Base-by-base conservation (phyloP, 2,329 filamentous ascomycete species). In the Apiospora malaysiana region DNA sequence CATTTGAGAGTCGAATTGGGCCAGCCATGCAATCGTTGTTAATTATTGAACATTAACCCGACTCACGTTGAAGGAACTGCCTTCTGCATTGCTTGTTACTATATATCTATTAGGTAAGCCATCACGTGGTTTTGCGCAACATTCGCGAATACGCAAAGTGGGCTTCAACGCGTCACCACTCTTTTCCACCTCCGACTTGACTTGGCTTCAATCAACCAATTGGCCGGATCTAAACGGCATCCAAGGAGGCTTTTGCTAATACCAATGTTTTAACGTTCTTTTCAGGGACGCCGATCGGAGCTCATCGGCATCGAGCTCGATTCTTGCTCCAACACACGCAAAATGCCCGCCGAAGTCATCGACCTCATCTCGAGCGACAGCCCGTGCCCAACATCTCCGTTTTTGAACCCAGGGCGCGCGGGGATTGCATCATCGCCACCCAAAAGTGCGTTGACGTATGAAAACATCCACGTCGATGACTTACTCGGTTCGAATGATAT, bases 291-390 rank as follows among this genome's bases (percentile, higher is more conserved):
- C 7, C 18, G 27, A 4, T 12, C 8, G 51, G 21, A 63, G 4
- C 23, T 9, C 12, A n/a, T 10, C 9, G 14, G 10, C 9, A 21
- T n/a, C 9, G 6, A 5, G n/a, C 5, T 18, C 32, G 27, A 40
- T 40, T 40, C 32, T 23, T 40, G 32, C 56, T 40, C 32, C 56
- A 63, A 40, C 37, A 2, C 51, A 40, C 43, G 27, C 43, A 69
- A 9, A 3, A 82, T 82, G 81, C 73, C 79, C 10, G 68, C 76
- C 37, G 80, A 82, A 72, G 75, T 83, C 12, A 82, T 83, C 69
- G 77, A 74, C 71, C 70, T 82, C 23, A 71, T 82, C 18, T 81
- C 80, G 0, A 82, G 80, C 70, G 79, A 45, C 12, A 45, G 42
- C 5, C 42, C 42, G 14, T 45, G 79, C 14, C 70, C 74, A 32